Evolutionary conservation across 2,329 filamentous ascomycete species (phyloP).

Genomic region (Trichoderma sp.): DNA sequence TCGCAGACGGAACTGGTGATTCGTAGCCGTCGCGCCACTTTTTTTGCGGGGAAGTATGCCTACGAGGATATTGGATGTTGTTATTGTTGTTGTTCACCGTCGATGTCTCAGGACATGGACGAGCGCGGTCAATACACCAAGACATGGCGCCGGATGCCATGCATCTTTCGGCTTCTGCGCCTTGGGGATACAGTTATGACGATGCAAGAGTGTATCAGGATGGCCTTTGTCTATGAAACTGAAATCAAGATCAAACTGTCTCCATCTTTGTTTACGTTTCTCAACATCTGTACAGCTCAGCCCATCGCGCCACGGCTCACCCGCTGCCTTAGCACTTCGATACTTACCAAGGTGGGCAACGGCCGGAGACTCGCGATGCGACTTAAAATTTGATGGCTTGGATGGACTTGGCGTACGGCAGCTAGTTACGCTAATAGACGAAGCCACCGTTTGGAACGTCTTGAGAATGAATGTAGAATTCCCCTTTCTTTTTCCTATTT

Average conservation of each 20-base stretch:
- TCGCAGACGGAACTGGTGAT: not conserved
- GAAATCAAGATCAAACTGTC: not conserved
- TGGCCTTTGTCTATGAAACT: not conserved
- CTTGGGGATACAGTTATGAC: not conserved
- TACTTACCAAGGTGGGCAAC: not conserved
- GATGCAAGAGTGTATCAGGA: not conserved
- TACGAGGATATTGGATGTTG: not conserved
- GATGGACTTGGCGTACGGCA: constrained; percentile 2
- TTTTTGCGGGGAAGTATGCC: constrained; percentile 1
- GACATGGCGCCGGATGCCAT: not conserved
- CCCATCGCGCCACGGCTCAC: not conserved
- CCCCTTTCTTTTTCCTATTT: not conserved
- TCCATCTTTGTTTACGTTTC: not conserved
- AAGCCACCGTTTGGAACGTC: constrained; percentile 5
- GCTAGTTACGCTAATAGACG: constrained; percentile 1
- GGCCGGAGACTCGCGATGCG: not conserved
- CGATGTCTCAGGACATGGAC: not conserved
- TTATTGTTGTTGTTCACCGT: not conserved
- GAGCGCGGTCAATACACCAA: not conserved
- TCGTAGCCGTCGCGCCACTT: not conserved
- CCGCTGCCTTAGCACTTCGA: not conserved
- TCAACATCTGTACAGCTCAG: not conserved
- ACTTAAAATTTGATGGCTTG: constrained; percentile 5
- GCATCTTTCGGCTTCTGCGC: not conserved
- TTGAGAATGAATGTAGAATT: not conserved